Evolutionary conservation across 805 yeast genomes (phyloP).

Genomic region (Lachancea fermentati): DNA sequence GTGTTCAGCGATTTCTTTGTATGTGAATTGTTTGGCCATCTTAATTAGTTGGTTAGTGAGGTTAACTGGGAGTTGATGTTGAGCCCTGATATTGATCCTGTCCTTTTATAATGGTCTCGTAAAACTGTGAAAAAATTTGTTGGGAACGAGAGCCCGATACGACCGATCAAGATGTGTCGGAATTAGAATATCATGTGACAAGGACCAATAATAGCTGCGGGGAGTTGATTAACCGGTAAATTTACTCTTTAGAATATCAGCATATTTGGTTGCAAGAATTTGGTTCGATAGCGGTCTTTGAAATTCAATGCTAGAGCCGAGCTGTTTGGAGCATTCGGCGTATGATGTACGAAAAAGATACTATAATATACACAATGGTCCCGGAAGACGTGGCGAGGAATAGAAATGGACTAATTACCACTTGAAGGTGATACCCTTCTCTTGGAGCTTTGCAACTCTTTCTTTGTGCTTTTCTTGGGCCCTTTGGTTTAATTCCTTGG

Average conservation of each 20-base stretch:
- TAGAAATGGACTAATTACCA: slow-evolving; percentile 17
- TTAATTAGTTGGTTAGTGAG: slow-evolving; percentile 1
- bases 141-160: not conserved
- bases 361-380: not conserved
- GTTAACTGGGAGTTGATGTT: not conserved
- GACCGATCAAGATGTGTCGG: not conserved
- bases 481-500: slow-evolving; percentile 29
- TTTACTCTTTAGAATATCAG: no score
- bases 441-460: slow-evolving; percentile 31
- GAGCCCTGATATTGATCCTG: not conserved
- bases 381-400: not conserved
- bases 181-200: not conserved
- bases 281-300: not conserved
- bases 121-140: not conserved
- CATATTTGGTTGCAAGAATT: no score
- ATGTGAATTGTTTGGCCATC: slow-evolving; percentile 50
- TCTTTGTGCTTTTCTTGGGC: slow-evolving; percentile 30
- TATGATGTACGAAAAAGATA: not conserved
- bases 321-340: not conserved
- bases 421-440: slow-evolving; percentile 36
- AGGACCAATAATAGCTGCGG: no score
- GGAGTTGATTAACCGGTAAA: no score
- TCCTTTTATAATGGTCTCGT: not conserved
- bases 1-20: slow-evolving; percentile 68
- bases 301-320: not conserved